Evolutionary conservation across 176 grass and related monocot species (phyloP), one percentile per base, ranked within the genome.

Genomic region (Pontederia paniculata): DNA sequence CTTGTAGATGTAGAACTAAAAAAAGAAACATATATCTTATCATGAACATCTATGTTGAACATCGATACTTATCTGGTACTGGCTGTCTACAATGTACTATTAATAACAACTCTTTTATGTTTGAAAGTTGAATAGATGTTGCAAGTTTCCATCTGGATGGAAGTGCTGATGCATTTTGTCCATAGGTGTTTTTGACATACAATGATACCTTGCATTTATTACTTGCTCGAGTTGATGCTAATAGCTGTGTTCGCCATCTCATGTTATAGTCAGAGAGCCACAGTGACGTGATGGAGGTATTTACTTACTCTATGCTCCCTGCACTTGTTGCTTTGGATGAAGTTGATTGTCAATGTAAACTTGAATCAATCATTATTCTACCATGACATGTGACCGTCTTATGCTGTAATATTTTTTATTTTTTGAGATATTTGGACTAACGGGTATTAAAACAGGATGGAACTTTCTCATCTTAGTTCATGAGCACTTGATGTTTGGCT

Each of bases 21-120:
- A n/a, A n/a, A n/a, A n/a, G n/a, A n/a, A n/a, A n/a, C n/a, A n/a
- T n/a, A n/a, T n/a, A n/a, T n/a, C n/a, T n/a, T n/a, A n/a, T n/a
- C n/a, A n/a, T n/a, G n/a, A n/a, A n/a, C n/a, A n/a, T n/a, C n/a
- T n/a, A n/a, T n/a, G n/a, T n/a, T n/a, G n/a, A n/a, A n/a, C n/a
- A n/a, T 98, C 67, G 88, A 83, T 53, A 77, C 93, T 87, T 86
- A 37, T 55, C 62, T 1, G 80, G 86, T 54, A 58, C 88, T 16
- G 90, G n/a, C 90, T 50, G 86, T 28, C 79, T 90, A 58, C 88
- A 97, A 68, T 97, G 86, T 86, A 84, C 59, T 44, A 80, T 86
- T 17, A 31, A 12, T 41, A 73, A 52, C 21, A 44, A 56, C n/a
- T 10, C 22, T n/a, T n/a, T n/a, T n/a, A n/a, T n/a, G n/a, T n/a